Evolutionary conservation across 192 early-diverging fungal species (phyloP), one percentile per base, ranked within the genome.

Genomic region (Phycomyces nitens): DNA sequence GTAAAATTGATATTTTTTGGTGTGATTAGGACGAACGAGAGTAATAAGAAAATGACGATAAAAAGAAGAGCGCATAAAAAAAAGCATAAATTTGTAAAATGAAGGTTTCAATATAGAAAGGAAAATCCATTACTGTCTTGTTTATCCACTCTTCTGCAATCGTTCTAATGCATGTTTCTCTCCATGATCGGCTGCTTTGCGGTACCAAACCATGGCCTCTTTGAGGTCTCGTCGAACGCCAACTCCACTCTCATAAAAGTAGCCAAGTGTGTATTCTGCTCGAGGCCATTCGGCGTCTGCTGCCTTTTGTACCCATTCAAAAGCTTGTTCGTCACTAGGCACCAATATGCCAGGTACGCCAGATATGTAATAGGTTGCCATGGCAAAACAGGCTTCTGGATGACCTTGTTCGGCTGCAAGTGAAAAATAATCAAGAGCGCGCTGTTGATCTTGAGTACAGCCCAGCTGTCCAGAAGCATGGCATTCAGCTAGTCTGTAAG

Each of bases 331-430:
- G 23, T 69, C 67, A 12, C 72, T 77, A 62, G 83, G 84, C 9
- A 77, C 72, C 43, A 86, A 40, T 1, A 78, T 60, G 3, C 72
- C 75, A 0, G 68, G 68, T 2, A 66, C 68, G 0, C 85, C 85
- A 1, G 82, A 82, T 27, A 86, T 56, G 58, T 85, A 86, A 84
- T 84, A 86, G 21, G 80, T 77, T 2, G 84, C 73, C 23, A 86
- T 56, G 5, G 78, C 84, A 57, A 85, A 80, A 53, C 80, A 78
- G 3, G 83, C 78, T 53, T 86, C 84, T 0, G 75, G 80, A 60
- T 86, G 81, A 21, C 80, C 77, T 53, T 82, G 69, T 60, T 84
- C 77, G 2, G 85, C 84, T 0, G 83, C 84, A 27, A 81, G 61
- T 2, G 76, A 82, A 56, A 82, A 86, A 55, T 76, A 87, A 47